Evolutionary conservation across 495 filamentous ascomycete genomes (phyloP), one percentile per base, ranked within the genome.

Genomic region (Neurospora sp.): DNA sequence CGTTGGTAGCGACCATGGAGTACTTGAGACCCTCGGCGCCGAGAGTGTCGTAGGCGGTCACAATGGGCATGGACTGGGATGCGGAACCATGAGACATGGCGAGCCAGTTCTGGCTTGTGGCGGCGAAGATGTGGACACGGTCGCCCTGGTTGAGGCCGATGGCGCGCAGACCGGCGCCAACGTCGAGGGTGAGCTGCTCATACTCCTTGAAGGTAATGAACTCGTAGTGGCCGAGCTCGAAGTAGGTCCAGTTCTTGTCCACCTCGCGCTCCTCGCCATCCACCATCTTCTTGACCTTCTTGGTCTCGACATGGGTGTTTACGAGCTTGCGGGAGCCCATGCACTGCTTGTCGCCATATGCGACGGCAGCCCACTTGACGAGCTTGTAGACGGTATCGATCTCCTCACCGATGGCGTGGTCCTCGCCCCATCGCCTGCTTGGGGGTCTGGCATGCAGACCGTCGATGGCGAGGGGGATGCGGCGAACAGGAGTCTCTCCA

Each of bases 201-300:
- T 96, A 98, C 78, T 98, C 93, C 72, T 89, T 88, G 84, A 96
- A 99, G 78, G 88, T 92, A 79, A 92, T 88, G 85, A 91, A 99
- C 73, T 89, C 88, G 85, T 97, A 99, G 73, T 84, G 88, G 79
- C 93, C 92, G 80, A 96, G 89, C 84, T 99, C 96, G 81, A 94
- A 98, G 83, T 93, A 99, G 69, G 90, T 91, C 96, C 96, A 99
- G 74, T 93, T 87, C 90, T 99, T 99, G 79, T 97, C 92, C 31
- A 97, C 90, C 84, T 97, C 91, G 77, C 87, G 81, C 83, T 97
- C 93, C 76, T 92, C 88, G 53, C 96, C 96, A 81, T 99, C 94
- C 20, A 98, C 87, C 73, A 94, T 86, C 87, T 97, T 99, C 91
- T 97, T 98, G 78, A 99, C 84, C 88, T 96, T 97, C 87, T 97